Conservation (phyloP, 2,329 filamentous ascomycete genomes). For the Trichoderma koningiopsis region DNA sequence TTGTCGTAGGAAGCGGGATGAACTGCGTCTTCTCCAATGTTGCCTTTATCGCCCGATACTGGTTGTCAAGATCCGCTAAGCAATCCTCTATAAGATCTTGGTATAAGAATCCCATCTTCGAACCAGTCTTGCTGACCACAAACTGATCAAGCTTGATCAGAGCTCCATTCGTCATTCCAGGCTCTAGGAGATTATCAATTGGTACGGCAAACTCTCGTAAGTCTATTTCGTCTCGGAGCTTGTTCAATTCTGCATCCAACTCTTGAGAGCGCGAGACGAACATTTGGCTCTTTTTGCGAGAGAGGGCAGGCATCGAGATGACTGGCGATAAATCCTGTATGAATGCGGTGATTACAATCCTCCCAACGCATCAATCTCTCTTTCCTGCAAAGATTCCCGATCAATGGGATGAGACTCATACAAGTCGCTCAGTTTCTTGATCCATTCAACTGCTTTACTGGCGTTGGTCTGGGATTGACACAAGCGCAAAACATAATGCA, state of each 20-base stretch:
- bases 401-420: constrained; percentile 39
- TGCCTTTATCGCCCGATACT: constrained; percentile 33
- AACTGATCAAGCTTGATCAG: constrained; percentile 41
- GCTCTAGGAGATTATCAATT: constrained; percentile 46
- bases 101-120: constrained; percentile 48
- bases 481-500: constrained; percentile 49
- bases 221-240: constrained; percentile 44
- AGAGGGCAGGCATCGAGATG: constrained; percentile 42
- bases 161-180: constrained; percentile 41
- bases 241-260: constrained; percentile 43
- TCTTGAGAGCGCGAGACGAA: constrained; percentile 40
- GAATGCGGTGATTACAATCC: constrained; percentile 43
- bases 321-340: constrained; percentile 41
- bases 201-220: constrained; percentile 45
- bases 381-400: constrained; percentile 38
- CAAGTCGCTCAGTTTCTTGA: constrained; percentile 45
- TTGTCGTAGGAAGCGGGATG: constrained; percentile 10
- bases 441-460: constrained; percentile 42
- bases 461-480: constrained; percentile 44
- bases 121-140: constrained; percentile 42
- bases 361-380: constrained; percentile 40
- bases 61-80: constrained; percentile 38
- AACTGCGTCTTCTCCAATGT: constrained; percentile 29
- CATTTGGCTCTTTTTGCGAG: constrained; percentile 43
- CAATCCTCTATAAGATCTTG: constrained; percentile 46